Percentiles rank a stretch among this genome's conserved stretches.
phyloP scores from a whole-genome alignment of 2,329 filamentous ascomycete species.

The Fusarium sp. region DNA sequence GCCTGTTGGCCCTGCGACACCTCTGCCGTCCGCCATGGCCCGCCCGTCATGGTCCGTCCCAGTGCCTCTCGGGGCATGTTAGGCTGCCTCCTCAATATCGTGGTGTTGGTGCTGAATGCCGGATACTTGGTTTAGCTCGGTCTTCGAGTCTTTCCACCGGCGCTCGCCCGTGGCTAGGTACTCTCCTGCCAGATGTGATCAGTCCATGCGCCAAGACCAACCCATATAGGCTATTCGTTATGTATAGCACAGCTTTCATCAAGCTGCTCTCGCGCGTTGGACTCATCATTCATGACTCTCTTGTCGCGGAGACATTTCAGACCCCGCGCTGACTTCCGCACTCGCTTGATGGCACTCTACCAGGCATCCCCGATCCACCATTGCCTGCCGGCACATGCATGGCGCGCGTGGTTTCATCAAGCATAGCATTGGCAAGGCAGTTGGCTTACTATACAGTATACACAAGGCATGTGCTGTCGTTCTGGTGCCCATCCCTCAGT shows the following conservation, averaged over 20 bases:
- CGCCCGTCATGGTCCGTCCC: conserved; percentile 18
- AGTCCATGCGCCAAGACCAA: conserved; percentile 16
- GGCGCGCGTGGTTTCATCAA: conserved; percentile 26
- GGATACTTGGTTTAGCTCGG: conserved; percentile 12
- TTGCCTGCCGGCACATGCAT: conserved; percentile 43
- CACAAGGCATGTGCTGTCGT: conserved; percentile 22
- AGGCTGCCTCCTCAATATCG: conserved; percentile 6
- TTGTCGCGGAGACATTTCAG: conserved; percentile 14
- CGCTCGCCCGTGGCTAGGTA: conserved; percentile 14
- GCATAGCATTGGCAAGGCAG: conserved; percentile 28
- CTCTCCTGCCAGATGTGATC: conserved; percentile 6
- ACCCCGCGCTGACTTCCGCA: conserved; percentile 27
- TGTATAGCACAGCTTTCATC: conserved; percentile 17
- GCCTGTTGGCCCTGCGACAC: conserved; percentile 24
- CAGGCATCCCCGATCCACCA: conserved; percentile 27
- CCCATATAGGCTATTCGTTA: conserved; percentile 16
- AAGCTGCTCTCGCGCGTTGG: conserved; percentile 3
- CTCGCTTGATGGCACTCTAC: conserved; percentile 31
- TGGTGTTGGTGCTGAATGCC: conserved; percentile 5
- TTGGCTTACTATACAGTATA: conserved; percentile 13
- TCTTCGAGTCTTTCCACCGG: not conserved
- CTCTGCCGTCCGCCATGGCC: conserved; percentile 28
- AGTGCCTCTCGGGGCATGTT: conserved; percentile 14
- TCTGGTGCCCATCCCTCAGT: conserved; percentile 31
- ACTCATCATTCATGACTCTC: conserved; percentile 19